phyloP scores from a whole-genome alignment of 2,329 filamentous ascomycete species.

The Ceratocystis colombiana region DNA sequence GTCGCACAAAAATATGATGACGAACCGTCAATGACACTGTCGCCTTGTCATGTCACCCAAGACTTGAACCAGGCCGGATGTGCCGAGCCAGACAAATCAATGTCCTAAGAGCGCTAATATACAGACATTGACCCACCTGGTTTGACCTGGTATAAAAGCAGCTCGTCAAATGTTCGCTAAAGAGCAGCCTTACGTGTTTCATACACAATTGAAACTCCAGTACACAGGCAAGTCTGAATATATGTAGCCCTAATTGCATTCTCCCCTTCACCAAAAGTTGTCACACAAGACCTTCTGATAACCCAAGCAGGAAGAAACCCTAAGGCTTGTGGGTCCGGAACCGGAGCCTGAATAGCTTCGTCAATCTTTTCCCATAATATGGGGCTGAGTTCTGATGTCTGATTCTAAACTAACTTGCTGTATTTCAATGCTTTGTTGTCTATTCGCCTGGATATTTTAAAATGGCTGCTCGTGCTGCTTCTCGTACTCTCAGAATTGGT shows the following conservation, averaged over 20 bases:
- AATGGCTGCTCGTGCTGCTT: constrained; percentile 49
- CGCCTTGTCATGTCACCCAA: no score
- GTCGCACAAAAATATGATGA: no score
- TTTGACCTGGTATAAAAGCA: not conserved
- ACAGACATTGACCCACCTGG: no score
- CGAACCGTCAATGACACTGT: no score
- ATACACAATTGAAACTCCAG: not conserved
- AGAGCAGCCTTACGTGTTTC: not conserved
- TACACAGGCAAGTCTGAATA: not conserved
- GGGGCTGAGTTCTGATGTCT: not conserved
- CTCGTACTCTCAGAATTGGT: constrained; percentile 53
- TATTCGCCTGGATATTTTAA: constrained; percentile 26
- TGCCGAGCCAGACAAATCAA: not conserved
- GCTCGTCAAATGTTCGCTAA: constrained; percentile 6
- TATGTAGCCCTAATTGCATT: not conserved
- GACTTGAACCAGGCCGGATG: no score
- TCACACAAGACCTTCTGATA: no score
- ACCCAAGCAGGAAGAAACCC: not conserved
- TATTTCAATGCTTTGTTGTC: not conserved
- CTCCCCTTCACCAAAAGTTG: not conserved
- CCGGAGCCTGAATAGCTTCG: constrained; percentile 14
- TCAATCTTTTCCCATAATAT: constrained; percentile 13
- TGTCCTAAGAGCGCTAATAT: not conserved
- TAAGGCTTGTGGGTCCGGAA: constrained; percentile 11
- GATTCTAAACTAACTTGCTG: not conserved